Evolutionary conservation across 805 yeast species (phyloP), one percentile per base, ranked within the genome.

Genomic region (Hanseniaspora valbyensis): DNA sequence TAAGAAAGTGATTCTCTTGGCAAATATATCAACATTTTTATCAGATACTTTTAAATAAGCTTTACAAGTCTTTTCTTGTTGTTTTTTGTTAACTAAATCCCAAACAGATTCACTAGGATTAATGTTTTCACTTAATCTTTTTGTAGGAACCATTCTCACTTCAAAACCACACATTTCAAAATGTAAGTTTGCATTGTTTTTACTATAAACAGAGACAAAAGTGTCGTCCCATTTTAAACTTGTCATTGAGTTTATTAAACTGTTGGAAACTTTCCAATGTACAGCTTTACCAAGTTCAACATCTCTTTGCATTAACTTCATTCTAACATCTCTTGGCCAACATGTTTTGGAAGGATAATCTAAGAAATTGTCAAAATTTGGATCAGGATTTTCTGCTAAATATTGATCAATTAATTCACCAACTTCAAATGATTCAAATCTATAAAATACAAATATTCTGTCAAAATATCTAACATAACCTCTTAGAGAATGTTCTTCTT

Each of bases 151-250:
- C 28, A 92, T 81, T 50, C 98, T 70, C 1, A 92, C 82, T 60
- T 92, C 98, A 68, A 92, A 92, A 0, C 98, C 99, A 65, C 92
- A 82, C 89, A 92, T 84, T 0, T 92, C 75, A 58, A 90, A 87
- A 29, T 90, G 67, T 53, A 92, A 62, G 57, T 90, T 94, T 7
- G 96, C 90, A 60, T 92, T 92, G 54, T 89, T 95, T 51, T 75
- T 76, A 16, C 95, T 84, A 64, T 90, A 92, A 1, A 92, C 95
- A 0, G 96, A 86, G 0, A 88, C 89, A 57, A 80, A 73, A 0
- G 95, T 72, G 49, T 80, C 81, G 32, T 77, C 81, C 96, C 96
- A 90, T 42, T 74, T 75, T 14, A 90, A 68, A 1, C 77, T 67
- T 0, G 89, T 80, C 12, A 92, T 59, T 0, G 95, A 79, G 3